These are phyloP conservation scores for Onygena corvina DNA, from an alignment of 2,329 filamentous ascomycete genomes.

Conservation along the genomic window DNA sequence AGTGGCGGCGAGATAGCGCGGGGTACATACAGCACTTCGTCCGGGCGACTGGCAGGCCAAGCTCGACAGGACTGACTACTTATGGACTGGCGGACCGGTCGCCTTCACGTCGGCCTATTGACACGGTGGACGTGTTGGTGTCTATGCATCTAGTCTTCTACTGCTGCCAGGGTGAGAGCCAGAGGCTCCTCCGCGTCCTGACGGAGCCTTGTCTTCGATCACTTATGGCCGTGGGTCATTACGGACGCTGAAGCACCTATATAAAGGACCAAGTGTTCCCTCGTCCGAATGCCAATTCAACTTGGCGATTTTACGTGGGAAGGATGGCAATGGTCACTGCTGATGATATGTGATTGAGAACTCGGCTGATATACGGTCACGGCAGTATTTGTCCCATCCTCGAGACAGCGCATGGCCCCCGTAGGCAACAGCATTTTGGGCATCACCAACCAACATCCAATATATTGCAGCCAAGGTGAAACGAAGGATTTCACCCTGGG, in stretches of 20 bases:
- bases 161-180: neutral
- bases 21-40: no score
- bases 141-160: neutral
- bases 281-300: neutral
- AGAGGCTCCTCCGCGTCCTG: neutral
- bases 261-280: neutral
- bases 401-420: neutral
- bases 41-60: no score
- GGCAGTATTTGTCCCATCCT: neutral
- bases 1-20: no score
- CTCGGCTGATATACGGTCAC: neutral
- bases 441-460: neutral
- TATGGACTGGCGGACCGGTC: no score
- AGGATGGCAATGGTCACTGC: neutral
- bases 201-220: neutral
- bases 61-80: no score
- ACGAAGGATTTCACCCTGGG: slow-evolving; percentile 1
- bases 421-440: neutral
- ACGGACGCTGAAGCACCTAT: neutral
- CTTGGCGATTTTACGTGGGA: neutral
- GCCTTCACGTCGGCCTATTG: neutral
- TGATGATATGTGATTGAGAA: no score
- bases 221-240: neutral
- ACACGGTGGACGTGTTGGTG: neutral
- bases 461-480: neutral